Conservation (phyloP, 148 eudicot species). For the Rheum nobile region DNA sequence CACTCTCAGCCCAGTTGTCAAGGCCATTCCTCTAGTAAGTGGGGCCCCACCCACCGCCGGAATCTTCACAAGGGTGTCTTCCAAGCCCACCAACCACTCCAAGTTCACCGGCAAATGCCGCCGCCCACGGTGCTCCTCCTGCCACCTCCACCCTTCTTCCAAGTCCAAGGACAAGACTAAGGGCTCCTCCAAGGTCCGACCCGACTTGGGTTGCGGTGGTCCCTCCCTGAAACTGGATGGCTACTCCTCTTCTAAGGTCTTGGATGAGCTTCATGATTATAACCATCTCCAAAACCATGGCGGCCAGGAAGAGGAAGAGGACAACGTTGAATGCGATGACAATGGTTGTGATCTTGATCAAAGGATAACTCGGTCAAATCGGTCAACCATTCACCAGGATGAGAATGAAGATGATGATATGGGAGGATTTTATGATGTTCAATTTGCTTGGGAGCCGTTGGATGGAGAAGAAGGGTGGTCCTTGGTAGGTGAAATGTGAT, state of each 20-base stretch:
- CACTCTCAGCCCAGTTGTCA: too few species aligned
- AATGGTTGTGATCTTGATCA: slow-evolving; percentile 1
- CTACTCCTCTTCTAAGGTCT: not conserved
- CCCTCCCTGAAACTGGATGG: not conserved
- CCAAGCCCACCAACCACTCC: slow-evolving; percentile 12
- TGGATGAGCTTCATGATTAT: slow-evolving; percentile 2
- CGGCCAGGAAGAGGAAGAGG: not conserved
- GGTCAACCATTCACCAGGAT: not conserved
- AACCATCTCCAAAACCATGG: not conserved
- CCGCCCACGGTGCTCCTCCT: not conserved
- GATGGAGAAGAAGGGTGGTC: slow-evolving; percentile 7
- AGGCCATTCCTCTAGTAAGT: not conserved
- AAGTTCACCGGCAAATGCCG: slow-evolving; percentile 4
- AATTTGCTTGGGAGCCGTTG: slow-evolving; percentile 1
- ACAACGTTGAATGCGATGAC: not conserved
- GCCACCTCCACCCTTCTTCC: slow-evolving; percentile 9
- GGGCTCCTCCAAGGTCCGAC: not conserved
- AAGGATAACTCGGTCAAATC: not conserved
- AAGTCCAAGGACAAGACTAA: slow-evolving; percentile 4
- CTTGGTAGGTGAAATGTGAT: not conserved
- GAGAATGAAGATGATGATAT: not conserved
- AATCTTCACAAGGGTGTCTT: not conserved
- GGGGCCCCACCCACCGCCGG: not conserved
- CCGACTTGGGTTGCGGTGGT: not conserved
- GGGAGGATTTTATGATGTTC: slow-evolving; percentile 6